phyloP scores from a whole-genome alignment of 2,329 filamentous ascomycete genomes.

The Cordyceps tenuipes region DNA sequence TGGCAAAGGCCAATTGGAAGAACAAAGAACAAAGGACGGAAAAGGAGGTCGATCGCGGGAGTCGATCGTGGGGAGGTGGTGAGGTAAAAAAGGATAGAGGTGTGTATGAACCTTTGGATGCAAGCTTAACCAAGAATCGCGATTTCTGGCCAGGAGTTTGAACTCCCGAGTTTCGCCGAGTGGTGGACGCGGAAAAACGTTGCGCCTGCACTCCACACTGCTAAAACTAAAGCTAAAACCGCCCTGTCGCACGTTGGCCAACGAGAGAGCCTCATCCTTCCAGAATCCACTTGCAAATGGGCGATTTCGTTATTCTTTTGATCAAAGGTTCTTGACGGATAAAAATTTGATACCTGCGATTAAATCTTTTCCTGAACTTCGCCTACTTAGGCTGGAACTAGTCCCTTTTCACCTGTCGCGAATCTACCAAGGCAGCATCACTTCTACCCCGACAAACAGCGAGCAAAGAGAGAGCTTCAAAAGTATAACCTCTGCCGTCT shows the following conservation, averaged over 20 bases:
- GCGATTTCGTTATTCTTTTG: background rate
- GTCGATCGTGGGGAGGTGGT: slow-evolving; percentile 3
- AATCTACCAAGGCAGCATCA: no score
- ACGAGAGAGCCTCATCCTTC: background rate
- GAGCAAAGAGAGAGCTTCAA: no score
- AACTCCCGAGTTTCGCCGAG: slow-evolving; percentile 13
- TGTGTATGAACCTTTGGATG: slow-evolving; percentile 1
- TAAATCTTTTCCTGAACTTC: background rate
- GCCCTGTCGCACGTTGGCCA: background rate
- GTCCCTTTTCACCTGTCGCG: no score
- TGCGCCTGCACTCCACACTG: slow-evolving; percentile 5
- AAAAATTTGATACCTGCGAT: background rate
- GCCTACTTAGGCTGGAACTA: no score
- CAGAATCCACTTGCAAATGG: background rate
- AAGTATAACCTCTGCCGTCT: no score
- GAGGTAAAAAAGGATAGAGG: background rate
- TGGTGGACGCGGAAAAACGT: slow-evolving; percentile 12
- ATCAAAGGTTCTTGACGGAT: background rate
- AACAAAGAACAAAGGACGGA: slow-evolving; percentile 8
- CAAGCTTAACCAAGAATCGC: slow-evolving; percentile 10
- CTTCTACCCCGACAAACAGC: no score
- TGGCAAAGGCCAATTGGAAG: slow-evolving; percentile 12
- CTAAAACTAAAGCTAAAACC: background rate
- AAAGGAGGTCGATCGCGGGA: slow-evolving; percentile 13
- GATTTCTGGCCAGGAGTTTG: slow-evolving; percentile 13